Evolutionary conservation across 805 yeast genomes (phyloP).

Genomic region (Zygosaccharomyces bailii): DNA sequence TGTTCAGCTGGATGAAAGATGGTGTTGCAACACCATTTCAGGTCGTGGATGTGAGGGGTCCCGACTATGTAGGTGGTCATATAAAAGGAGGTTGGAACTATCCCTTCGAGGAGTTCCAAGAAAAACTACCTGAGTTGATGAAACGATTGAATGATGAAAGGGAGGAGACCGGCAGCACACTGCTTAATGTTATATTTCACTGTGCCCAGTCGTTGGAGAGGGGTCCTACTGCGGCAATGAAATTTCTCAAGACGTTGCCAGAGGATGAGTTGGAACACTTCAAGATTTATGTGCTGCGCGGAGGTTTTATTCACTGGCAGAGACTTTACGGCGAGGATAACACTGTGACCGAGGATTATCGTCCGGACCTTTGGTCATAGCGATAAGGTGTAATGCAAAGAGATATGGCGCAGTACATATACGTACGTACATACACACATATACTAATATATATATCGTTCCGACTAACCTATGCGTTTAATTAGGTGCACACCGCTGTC

Average conservation of each 20-base stretch:
- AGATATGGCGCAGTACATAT: background rate
- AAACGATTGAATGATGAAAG: slow-evolving; percentile 38
- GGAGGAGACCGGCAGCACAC: slow-evolving; percentile 21
- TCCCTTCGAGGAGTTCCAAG: slow-evolving; percentile 53
- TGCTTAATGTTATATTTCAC: slow-evolving; percentile 59
- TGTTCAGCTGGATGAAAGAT: slow-evolving; percentile 28
- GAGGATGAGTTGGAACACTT: slow-evolving; percentile 35
- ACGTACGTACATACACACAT: background rate
- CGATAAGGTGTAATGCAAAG: too few species aligned
- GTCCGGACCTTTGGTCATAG: slow-evolving; percentile 43
- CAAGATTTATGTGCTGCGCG: slow-evolving; percentile 66
- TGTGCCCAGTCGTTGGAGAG: slow-evolving; percentile 89
- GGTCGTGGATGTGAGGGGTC: slow-evolving; percentile 82
- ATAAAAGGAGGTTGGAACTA: slow-evolving; percentile 27
- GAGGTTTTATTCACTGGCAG: slow-evolving; percentile 90
- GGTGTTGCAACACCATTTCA: slow-evolving; percentile 25
- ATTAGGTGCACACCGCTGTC: slow-evolving; percentile 90
- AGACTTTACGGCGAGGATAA: slow-evolving; percentile 63
- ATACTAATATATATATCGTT: slow-evolving; percentile 30
- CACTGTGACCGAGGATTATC: slow-evolving; percentile 58
- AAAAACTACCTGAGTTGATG: slow-evolving; percentile 50
- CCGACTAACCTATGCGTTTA: slow-evolving; percentile 66
- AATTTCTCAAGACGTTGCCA: slow-evolving; percentile 41
- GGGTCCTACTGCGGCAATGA: slow-evolving; percentile 81
- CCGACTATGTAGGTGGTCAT: slow-evolving; percentile 68